Percentiles rank a stretch among this genome's conserved stretches.
phyloP scores from a whole-genome alignment of 2,329 filamentous ascomycete genomes.

The Dendryphion nanum region DNA sequence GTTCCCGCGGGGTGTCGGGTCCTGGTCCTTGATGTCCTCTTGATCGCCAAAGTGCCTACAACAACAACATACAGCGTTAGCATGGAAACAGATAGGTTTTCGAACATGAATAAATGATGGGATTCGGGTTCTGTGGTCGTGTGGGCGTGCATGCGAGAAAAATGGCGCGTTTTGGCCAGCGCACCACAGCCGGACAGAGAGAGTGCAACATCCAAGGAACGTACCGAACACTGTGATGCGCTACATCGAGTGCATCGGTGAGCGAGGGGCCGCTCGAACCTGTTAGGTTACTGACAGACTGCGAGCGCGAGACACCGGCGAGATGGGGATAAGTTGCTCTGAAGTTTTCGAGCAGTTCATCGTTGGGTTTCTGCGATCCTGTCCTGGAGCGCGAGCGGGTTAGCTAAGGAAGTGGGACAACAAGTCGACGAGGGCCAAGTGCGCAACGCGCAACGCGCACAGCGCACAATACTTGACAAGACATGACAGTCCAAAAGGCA shows the following conservation, averaged over 20 bases:
- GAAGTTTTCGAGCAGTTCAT: slow-evolving; percentile 81
- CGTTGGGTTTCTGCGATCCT: slow-evolving; percentile 80
- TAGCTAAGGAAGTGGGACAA: no score
- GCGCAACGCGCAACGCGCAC: slow-evolving; percentile 27
- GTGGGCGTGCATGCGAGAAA: not conserved
- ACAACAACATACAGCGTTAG: not conserved
- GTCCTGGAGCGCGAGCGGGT: slow-evolving; percentile 51
- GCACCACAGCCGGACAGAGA: slow-evolving; percentile 10
- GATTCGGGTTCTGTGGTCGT: not conserved
- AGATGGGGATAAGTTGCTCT: slow-evolving; percentile 80
- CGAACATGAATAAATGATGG: no score
- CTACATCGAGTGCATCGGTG: slow-evolving; percentile 48
- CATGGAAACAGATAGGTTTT: slow-evolving; percentile 1
- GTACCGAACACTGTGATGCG: slow-evolving; percentile 43
- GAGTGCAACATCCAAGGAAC: slow-evolving; percentile 21
- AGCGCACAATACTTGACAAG: slow-evolving; percentile 14
- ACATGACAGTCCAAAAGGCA: not conserved
- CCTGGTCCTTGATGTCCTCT: slow-evolving; percentile 67
- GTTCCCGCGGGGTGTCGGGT: slow-evolving; percentile 76
- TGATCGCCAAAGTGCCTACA: slow-evolving; percentile 47
- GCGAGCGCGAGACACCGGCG: slow-evolving; percentile 37
- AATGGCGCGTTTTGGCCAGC: slow-evolving; percentile 10
- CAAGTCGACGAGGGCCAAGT: no score
- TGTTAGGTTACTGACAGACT: slow-evolving; percentile 35
- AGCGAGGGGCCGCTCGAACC: slow-evolving; percentile 45